Conservation (phyloP, 2,329 filamentous ascomycete species). For the Penicillium frequentans region DNA sequence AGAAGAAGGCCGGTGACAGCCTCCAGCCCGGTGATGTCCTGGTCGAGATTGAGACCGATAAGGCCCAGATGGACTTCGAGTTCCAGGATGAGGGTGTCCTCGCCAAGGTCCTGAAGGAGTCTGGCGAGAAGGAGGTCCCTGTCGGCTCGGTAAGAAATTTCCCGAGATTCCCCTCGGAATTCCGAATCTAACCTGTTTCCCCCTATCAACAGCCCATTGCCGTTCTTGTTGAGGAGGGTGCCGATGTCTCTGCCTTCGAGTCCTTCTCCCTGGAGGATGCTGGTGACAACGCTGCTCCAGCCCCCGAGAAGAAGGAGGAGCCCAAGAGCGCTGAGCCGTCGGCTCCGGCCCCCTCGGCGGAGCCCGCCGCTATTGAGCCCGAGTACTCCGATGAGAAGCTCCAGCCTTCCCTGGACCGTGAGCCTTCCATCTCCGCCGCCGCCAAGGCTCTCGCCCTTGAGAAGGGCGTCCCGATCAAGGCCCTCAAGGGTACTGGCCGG, state of each 20-base stretch:
- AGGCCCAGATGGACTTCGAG: slow-evolving; percentile 99
- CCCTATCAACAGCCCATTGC: slow-evolving; percentile 74
- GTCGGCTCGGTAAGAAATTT: slow-evolving; percentile 81
- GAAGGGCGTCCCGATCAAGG: slow-evolving; percentile 73
- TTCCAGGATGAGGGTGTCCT: slow-evolving; percentile 97
- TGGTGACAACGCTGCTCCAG: slow-evolving; percentile 69
- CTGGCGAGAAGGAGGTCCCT: slow-evolving; percentile 88
- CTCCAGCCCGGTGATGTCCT: slow-evolving; percentile 91
- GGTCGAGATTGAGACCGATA: slow-evolving; percentile 98
- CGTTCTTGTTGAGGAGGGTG: slow-evolving; percentile 87
- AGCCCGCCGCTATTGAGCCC: slow-evolving; percentile 61
- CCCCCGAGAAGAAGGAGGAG: slow-evolving; percentile 63
- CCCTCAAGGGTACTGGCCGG: slow-evolving; percentile 83
- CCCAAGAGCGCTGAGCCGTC: slow-evolving; percentile 45
- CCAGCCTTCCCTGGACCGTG: slow-evolving; percentile 79
- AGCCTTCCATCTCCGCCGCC: slow-evolving; percentile 69
- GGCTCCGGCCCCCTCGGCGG: slow-evolving; percentile 64
- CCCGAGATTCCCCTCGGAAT: slow-evolving; percentile 17
- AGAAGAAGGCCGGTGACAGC: slow-evolving; percentile 91
- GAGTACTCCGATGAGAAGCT: slow-evolving; percentile 73
- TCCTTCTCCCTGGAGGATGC: slow-evolving; percentile 86
- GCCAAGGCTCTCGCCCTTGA: slow-evolving; percentile 83
- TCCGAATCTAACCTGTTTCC: slow-evolving; percentile 8
- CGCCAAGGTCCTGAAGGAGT: slow-evolving; percentile 90
- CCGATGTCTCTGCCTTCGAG: slow-evolving; percentile 84